Evolutionary conservation across 2,329 filamentous ascomycete species (phyloP), one percentile per base, ranked within the genome.

Genomic region (Cladosporium sp.): DNA sequence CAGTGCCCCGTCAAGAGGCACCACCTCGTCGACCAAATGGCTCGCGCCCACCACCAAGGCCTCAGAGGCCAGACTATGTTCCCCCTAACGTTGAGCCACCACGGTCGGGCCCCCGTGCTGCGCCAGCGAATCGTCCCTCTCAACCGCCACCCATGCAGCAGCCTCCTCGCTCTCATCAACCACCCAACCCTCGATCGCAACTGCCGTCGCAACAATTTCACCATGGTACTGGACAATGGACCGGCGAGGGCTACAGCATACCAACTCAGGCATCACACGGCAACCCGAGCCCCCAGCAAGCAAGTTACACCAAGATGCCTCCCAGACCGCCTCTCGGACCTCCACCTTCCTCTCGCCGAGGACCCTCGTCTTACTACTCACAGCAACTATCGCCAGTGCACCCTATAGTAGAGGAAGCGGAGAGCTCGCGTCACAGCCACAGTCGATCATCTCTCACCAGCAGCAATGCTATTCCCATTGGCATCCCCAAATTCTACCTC

Each of bases 371-470:
- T 0, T 76, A 76, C 57, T 77, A 77, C 53, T 72, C 73, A 2
- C 72, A 51, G 15, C 37, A 74, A 53, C 63, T 69, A 47, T 73
- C 70, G 0, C 72, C 71, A 20, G 74, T 77, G 20, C 71, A 73
- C 27, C 74, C 74, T 2, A 77, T 77, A 43, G 68, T 64, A 3
- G 74, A 77, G 61, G 74, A 77, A 55, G 67, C 70, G 5, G 73
- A 74, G 44, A 70, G 64, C n/a, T 63, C 68, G 38, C 54, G 55
- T 6, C 12, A 40, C 29, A 50, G 48, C 54, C 57, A 59, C 41
- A 63, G 61, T 52, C 61, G 59, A 39, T 68, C 66, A 11, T 76
- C 73, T 1, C 75, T 70, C 51, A 73, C 73, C 15, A 76, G 74
- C 19, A 77, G 73, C 55, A 75, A 72, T 53, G 73, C 73, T 0